Evolutionary conservation across 1,139 yeast species (phyloP), one percentile per base, ranked within the genome.

Genomic region (Geotrichum macrosporum): DNA sequence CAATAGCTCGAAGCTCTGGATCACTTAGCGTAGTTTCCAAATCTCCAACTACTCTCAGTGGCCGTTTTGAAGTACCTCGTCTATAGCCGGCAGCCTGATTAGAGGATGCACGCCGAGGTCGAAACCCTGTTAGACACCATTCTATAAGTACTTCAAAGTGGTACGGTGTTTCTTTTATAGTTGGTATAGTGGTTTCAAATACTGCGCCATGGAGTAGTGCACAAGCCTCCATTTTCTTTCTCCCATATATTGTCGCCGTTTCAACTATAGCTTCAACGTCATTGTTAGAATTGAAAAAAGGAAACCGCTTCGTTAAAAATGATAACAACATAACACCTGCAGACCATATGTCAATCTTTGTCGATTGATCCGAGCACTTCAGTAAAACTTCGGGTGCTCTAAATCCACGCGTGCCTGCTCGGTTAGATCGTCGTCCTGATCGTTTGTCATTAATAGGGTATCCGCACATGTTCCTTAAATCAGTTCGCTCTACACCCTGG

Each of bases 341-440:
- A 2, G 95, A 82, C 96, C 96, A 88, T 13, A 87, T 77, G 64
- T 88, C 96, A 35, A 88, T 78, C 61, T 82, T 82, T 30, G 86
- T 77, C 6, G 84, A 74, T 67, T 88, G 97, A 51, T 84, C 81
- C 1, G 86, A 78, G 65, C 97, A 88, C 63, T 87, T 87, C 66
- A 88, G 76, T 50, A 89, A 69, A 2, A 88, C 96, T 63, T 88
- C 97, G 0, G 96, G 96, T 0, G 97, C 96, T 55, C 97, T 74
- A 62, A 88, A 88, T 0, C 97, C 97, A 57, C 98, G 76, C 0
- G 99, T 94, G 2, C 99, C 99, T 1, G 98, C 98, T 58, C 99
- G 79, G 61, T 92, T 92, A 1, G 97, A 97, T 51, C 98, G 74
- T 59, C 95, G 76, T 1, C 94, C 88, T 1, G 95, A 87, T 53